These are phyloP conservation scores for Dentipellis fragilis DNA, from an alignment of 768 basidiomycete genomes.

Conservation along the genomic window DNA sequence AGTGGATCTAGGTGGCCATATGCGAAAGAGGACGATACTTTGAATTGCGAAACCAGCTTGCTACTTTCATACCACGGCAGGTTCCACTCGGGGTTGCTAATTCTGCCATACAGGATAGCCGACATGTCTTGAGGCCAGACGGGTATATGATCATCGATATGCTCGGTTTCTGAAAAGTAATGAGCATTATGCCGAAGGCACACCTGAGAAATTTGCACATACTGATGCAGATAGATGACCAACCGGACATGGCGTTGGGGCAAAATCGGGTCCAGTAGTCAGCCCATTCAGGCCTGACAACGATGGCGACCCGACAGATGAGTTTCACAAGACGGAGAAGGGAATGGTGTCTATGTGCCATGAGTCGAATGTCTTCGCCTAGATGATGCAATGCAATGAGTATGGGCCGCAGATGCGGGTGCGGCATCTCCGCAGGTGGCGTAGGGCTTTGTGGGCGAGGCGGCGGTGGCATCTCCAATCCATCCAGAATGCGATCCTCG, in stretches of 20 bases:
- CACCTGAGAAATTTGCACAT: background rate
- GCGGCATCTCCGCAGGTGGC: slow-evolving; percentile 20
- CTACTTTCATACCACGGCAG: slow-evolving; percentile 31
- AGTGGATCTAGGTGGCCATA: slow-evolving; percentile 58
- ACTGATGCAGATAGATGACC: slow-evolving; percentile 29
- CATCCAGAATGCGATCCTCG: slow-evolving; percentile 49
- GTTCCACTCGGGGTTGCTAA: slow-evolving; percentile 61
- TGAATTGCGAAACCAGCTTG: slow-evolving; percentile 37
- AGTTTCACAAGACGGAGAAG: slow-evolving; percentile 50
- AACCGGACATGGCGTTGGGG: slow-evolving; percentile 47
- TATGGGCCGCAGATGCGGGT: slow-evolving; percentile 42
- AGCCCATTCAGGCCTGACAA: slow-evolving; percentile 76
- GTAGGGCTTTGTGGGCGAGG: background rate
- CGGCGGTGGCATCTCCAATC: slow-evolving; percentile 28
- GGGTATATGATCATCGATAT: slow-evolving; percentile 62
- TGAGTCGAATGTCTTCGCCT: slow-evolving; percentile 58
- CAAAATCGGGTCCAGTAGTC: slow-evolving; percentile 87
- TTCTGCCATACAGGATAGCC: slow-evolving; percentile 45
- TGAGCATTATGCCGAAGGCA: slow-evolving; percentile 2
- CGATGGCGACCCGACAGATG: slow-evolving; percentile 50
- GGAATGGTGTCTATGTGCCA: slow-evolving; percentile 42
- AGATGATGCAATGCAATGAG: slow-evolving; percentile 74
- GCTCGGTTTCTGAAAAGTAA: slow-evolving; percentile 18
- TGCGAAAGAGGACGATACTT: slow-evolving; percentile 42
- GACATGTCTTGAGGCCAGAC: slow-evolving; percentile 73